phyloP scores from a whole-genome alignment of 768 basidiomycete genomes.

The Collybia sp. region DNA sequence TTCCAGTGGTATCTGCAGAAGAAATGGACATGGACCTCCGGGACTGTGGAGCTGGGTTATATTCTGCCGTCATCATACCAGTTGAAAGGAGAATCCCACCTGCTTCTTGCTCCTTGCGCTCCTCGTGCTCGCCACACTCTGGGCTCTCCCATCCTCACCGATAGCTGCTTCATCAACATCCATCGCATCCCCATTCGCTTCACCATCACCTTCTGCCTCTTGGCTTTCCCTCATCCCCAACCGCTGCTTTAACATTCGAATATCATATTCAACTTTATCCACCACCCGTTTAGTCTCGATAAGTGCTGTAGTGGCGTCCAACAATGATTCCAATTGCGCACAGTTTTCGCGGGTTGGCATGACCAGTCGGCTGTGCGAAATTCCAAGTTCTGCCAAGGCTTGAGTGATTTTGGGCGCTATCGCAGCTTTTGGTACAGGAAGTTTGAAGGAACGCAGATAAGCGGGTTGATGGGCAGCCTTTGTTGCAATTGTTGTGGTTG shows the following conservation, averaged over 20 bases:
- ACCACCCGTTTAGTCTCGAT: slow-evolving; percentile 88
- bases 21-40: slow-evolving; percentile 72
- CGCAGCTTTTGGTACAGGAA: slow-evolving; percentile 73
- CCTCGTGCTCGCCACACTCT: slow-evolving; percentile 58
- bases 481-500: slow-evolving; percentile 48
- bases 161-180: slow-evolving; percentile 44
- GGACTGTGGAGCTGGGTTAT: slow-evolving; percentile 21
- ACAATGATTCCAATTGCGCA: slow-evolving; percentile 63
- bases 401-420: slow-evolving; percentile 73
- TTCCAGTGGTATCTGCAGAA: slow-evolving; percentile 66
- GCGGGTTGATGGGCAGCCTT: slow-evolving; percentile 79
- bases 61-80: neutral
- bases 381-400: slow-evolving; percentile 70
- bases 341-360: slow-evolving; percentile 92
- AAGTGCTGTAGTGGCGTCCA: slow-evolving; percentile 67
- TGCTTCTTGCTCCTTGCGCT: slow-evolving; percentile 58
- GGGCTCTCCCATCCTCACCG: slow-evolving; percentile 51
- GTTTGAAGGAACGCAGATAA: slow-evolving; percentile 81
- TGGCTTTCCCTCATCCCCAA: slow-evolving; percentile 48
- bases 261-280: slow-evolving; percentile 85
- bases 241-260: slow-evolving; percentile 62
- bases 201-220: slow-evolving; percentile 25
- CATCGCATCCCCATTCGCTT: slow-evolving; percentile 33
- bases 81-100: slow-evolving; percentile 29
- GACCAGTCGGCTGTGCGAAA: slow-evolving; percentile 71